Base-by-base conservation (phyloP, 495 filamentous ascomycete genomes). In the Hypoxylon crocopeplum region DNA sequence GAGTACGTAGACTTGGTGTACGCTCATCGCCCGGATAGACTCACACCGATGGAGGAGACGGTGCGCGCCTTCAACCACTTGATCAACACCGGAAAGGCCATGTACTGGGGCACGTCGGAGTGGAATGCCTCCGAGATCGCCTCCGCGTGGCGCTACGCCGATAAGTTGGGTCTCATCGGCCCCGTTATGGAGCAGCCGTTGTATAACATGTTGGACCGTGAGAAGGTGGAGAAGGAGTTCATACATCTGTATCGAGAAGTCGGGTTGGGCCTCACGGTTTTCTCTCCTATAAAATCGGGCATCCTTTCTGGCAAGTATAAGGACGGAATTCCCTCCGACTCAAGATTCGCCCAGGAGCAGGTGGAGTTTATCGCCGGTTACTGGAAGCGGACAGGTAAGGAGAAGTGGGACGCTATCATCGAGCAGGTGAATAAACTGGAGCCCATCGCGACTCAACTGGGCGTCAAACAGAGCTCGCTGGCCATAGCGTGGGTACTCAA, bases 31-130 rank as follows among this genome's bases (percentile, higher is more conserved):
- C 88, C 92, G 7, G 92, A 95, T 72, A 78, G 87, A 3, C 77
- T 86, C 34, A 94, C 91, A 0, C 92, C 92, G 2, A 93, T 95
- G 79, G 89, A 92, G 69, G 92, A 96, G 73, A 84, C 84, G 29
- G 92, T 95, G 29, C 85, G 91, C 50, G 91, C 79, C 37, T 95
- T 95, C 79, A 93, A 93, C 73, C 82, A 90, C 68, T 72, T 88
- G 24, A 91, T 96, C 62, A 78, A 86, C 70, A 81, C 81, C 38
- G 88, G 90, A 34, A 88, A 91, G 76, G 86, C 88, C 17, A 87
- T 94, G 69, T 94, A 95, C 81, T 96, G 91, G 92, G 92, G 92
- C 25, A 95, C 92, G 1, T 90, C 87, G 0, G 90, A 93, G 77
- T 95, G 91, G 92, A 80, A 79, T 51, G 90, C 91, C 6, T 84